Conservation (phyloP, 163 green algal genomes). For the Chloroidium sp. region DNA sequence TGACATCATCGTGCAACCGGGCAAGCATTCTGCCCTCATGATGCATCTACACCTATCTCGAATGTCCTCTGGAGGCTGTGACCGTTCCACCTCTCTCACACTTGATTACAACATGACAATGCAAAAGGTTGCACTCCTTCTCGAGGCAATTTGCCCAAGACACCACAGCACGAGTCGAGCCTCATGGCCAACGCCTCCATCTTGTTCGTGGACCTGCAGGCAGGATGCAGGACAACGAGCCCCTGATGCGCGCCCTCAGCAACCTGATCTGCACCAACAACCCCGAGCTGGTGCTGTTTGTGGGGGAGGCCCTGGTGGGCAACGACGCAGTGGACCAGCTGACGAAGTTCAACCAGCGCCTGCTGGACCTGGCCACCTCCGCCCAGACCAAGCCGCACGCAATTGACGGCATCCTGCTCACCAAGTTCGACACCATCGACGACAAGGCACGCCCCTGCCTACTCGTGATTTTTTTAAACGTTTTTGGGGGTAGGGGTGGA, state of each 20-base stretch:
- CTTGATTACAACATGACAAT: too few relatives aligned
- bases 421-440: slow-evolving; percentile 99
- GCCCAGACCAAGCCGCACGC: slow-evolving; percentile 30
- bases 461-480: too few relatives aligned
- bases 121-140: too few relatives aligned
- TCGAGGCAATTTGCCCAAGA: too few relatives aligned
- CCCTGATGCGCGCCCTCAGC: slow-evolving; percentile 93
- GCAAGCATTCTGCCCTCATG: too few relatives aligned
- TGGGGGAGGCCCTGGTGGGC: slow-evolving; percentile 96
- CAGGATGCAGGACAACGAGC: slow-evolving; percentile 94
- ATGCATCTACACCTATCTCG: too few relatives aligned
- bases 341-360: slow-evolving; percentile 90
- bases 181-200: neutral
- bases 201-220: slow-evolving; percentile 2
- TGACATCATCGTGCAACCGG: too few relatives aligned
- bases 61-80: too few relatives aligned
- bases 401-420: slow-evolving; percentile 97
- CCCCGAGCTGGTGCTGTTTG: slow-evolving; percentile 96
- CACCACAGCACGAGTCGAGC: neutral
- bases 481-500: neutral
- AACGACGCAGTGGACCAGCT: slow-evolving; percentile 99
- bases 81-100: too few relatives aligned
- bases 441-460: slow-evolving; percentile 71
- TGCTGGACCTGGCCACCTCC: slow-evolving; percentile 58
- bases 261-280: slow-evolving; percentile 92